These are phyloP conservation scores for Penicillium angulare DNA, from an alignment of 495 filamentous ascomycete species.

Conservation along the genomic window DNA sequence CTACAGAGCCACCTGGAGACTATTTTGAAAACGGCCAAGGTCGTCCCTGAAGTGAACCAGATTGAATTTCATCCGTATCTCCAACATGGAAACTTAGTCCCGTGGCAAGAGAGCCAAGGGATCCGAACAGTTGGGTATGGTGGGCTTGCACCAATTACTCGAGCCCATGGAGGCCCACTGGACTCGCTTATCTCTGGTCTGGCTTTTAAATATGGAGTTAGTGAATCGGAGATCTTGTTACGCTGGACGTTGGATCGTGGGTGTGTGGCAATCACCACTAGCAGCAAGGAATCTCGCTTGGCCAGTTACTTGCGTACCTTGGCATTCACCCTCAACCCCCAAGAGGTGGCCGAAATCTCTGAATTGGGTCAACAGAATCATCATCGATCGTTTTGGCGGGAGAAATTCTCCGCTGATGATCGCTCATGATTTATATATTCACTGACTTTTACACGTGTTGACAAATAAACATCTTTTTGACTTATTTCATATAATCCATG, in stretches of 20 bases:
- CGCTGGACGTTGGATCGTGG: slow-evolving; percentile 82
- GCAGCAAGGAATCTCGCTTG: slow-evolving; percentile 67
- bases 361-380: slow-evolving; percentile 63
- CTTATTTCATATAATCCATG: too few species aligned
- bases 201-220: slow-evolving; percentile 76
- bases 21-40: slow-evolving; percentile 61
- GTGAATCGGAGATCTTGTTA: slow-evolving; percentile 63
- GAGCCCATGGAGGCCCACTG: slow-evolving; percentile 64
- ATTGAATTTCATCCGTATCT: slow-evolving; percentile 89
- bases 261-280: slow-evolving; percentile 75
- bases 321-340: slow-evolving; percentile 68
- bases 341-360: slow-evolving; percentile 67
- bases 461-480: too few species aligned
- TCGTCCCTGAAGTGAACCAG: slow-evolving; percentile 74
- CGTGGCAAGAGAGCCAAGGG: slow-evolving; percentile 60
- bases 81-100: slow-evolving; percentile 67
- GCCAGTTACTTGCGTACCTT: slow-evolving; percentile 59
- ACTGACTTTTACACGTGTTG: too few species aligned
- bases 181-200: slow-evolving; percentile 59
- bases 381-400: slow-evolving; percentile 65
- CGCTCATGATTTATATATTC: slow-evolving; percentile 37
- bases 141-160: slow-evolving; percentile 64
- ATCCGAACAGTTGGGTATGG: slow-evolving; percentile 72
- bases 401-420: slow-evolving; percentile 61
- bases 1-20: slow-evolving; percentile 64